Base-by-base conservation (phyloP, 163 green algal species). In the Scenedesmus sp. region DNA sequence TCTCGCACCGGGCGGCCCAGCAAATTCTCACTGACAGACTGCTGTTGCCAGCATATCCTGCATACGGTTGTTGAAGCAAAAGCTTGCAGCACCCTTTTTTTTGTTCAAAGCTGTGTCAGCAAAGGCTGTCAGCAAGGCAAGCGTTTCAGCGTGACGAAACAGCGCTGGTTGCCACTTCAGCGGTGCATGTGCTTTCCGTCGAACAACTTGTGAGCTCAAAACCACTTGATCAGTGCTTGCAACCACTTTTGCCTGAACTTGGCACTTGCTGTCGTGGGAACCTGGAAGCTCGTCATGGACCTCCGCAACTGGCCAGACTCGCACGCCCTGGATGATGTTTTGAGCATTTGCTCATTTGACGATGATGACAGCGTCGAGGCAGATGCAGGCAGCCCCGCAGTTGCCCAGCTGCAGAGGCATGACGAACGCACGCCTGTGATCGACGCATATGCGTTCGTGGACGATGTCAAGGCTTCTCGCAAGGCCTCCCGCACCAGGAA, bases 261-360 rank as follows among this genome's bases (percentile, higher is more conserved):
- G 9, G 10, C 23, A 23, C 18, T 79, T 26, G 6, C 46, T 23
- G 23, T 8, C 12, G 23, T 79, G 23, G 70, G 3, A 52, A 52
- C 70, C 46, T 23, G 46, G 23, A 79, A 79, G 66, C 70, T 79
- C 23, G 70, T 18, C 23, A 79, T 79, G 70, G 70, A 79, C 70
- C 70, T 79, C 23, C 70, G 70, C 70, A 79, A 79, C 23, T 79
- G 70, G 70, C 70, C 70, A 2, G 23, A 8, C 4, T 89, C 84
- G 34, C 84, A 89, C 74, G 84, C 84, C 23, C 84, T 89, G 7
- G 84, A 89, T 89, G 84, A 89, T 81, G 70, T 89, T 79, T 26
- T 13, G 23, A 89, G 84, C 57, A 20, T 81, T 1, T 79, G 62
- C 54, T 26, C 18, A 10, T 74, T 66, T 18, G 83, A 88, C 34